A percentile compares a stretch with the other conserved stretches of the same genome.
phyloP scores from a whole-genome alignment of 768 basidiomycete species.

The Pleurotus pulmonarius region DNA sequence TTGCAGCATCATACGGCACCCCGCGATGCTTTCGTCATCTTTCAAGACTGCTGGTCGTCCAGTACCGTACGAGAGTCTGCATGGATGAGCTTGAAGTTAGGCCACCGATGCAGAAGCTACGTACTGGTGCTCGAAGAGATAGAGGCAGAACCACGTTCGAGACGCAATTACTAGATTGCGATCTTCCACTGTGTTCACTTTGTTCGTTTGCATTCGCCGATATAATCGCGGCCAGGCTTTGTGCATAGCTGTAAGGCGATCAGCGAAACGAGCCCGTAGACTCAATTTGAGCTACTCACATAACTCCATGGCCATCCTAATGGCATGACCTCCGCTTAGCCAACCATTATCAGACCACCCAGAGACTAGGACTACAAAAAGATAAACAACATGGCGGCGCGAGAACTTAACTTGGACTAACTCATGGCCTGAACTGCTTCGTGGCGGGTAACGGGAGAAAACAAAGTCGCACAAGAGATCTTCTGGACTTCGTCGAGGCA shows the following conservation, averaged over 20 bases:
- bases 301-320: constrained; percentile 93
- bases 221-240: constrained; percentile 85
- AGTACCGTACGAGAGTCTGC: constrained; percentile 91
- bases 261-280: neutral
- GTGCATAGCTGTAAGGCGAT: constrained; percentile 63
- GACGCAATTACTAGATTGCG: constrained; percentile 77
- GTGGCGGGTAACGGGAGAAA: constrained; percentile 76
- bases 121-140: constrained; percentile 92
- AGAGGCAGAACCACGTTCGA: constrained; percentile 91
- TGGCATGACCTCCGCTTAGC: constrained; percentile 94
- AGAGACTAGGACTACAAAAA: constrained; percentile 69
- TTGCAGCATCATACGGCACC: constrained; percentile 74
- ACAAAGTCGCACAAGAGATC: constrained; percentile 83
- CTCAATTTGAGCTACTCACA: constrained; percentile 43
- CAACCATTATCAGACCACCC: constrained; percentile 97
- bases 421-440: constrained; percentile 96
- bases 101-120: constrained; percentile 23
- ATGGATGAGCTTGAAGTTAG: neutral
- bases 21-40: constrained; percentile 87
- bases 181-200: constrained; percentile 56
- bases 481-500: constrained; percentile 83
- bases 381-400: constrained; percentile 4
- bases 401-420: constrained; percentile 31
- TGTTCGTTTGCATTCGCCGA: constrained; percentile 71
- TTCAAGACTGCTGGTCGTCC: constrained; percentile 90